These are phyloP conservation scores for Exsudoporus frostii DNA, from an alignment of 768 basidiomycete genomes.

Conservation along the genomic window DNA sequence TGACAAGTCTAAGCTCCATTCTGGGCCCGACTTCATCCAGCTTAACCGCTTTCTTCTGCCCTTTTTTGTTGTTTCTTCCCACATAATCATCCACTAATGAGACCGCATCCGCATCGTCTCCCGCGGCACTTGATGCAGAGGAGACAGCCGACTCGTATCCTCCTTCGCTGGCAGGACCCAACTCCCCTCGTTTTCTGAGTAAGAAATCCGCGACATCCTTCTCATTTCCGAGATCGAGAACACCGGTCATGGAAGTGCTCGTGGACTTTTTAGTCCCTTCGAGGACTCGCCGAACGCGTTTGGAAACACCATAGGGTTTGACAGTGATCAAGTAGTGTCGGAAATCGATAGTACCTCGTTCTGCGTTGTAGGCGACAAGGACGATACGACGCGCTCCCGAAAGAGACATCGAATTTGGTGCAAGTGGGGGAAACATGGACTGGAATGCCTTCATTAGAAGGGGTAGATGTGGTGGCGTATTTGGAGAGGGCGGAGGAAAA, in stretches of 20 bases:
- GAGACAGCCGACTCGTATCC: slow-evolving; percentile 81
- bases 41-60: slow-evolving; percentile 84
- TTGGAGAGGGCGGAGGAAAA: slow-evolving; percentile 71
- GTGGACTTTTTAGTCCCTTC: slow-evolving; percentile 48
- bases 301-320: slow-evolving; percentile 90
- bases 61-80: slow-evolving; percentile 90
- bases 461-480: slow-evolving; percentile 77
- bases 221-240: slow-evolving; percentile 84
- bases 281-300: slow-evolving; percentile 83
- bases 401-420: slow-evolving; percentile 73
- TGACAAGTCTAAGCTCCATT: slow-evolving; percentile 89
- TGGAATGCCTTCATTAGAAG: slow-evolving; percentile 97
- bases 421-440: slow-evolving; percentile 90
- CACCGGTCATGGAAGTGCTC: slow-evolving; percentile 28
- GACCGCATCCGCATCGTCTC: slow-evolving; percentile 77
- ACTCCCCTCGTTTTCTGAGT: slow-evolving; percentile 63
- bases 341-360: slow-evolving; percentile 83
- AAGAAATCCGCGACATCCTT: slow-evolving; percentile 96
- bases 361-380: slow-evolving; percentile 86
- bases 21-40: slow-evolving; percentile 94
- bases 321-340: slow-evolving; percentile 95
- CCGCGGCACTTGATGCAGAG: slow-evolving; percentile 79
- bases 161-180: slow-evolving; percentile 52
- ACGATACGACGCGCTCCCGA: slow-evolving; percentile 93
- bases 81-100: slow-evolving; percentile 91